Conservation (phyloP, 2,329 filamentous ascomycete genomes). For the Diaporthe vexans region DNA sequence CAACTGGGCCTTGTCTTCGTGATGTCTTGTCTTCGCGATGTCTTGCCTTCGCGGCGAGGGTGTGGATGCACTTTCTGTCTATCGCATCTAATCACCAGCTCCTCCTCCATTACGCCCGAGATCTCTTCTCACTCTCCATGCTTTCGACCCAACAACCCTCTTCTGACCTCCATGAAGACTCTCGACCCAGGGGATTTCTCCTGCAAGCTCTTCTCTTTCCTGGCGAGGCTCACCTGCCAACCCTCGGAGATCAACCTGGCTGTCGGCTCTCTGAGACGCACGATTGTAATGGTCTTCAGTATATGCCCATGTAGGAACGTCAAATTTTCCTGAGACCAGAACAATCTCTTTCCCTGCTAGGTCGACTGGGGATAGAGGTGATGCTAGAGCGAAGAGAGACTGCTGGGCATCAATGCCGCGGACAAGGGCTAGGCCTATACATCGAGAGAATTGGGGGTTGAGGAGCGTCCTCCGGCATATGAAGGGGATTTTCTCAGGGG, state of each 20-base stretch:
- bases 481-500: conserved; percentile 72
- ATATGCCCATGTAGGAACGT: conserved; percentile 78
- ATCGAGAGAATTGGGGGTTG: conserved; percentile 70
- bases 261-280: conserved; percentile 48
- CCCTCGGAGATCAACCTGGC: conserved; percentile 53
- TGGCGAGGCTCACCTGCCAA: conserved; percentile 52
- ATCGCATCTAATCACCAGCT: conserved; percentile 17
- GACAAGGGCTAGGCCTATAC: conserved; percentile 77
- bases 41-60: neutral
- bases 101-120: conserved; percentile 56
- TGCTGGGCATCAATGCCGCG: conserved; percentile 73
- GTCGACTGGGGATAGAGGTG: conserved; percentile 65
- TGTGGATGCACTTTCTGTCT: neutral
- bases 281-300: conserved; percentile 69
- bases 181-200: conserved; percentile 71
- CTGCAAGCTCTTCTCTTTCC: conserved; percentile 48
- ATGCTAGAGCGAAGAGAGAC: conserved; percentile 73
- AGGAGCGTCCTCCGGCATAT: conserved; percentile 70
- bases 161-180: conserved; percentile 67
- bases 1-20: too few species aligned
- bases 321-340: conserved; percentile 77
- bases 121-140: conserved; percentile 76
- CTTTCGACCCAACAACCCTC: conserved; percentile 69
- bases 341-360: conserved; percentile 65
- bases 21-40: too few species aligned